These are phyloP conservation scores for Myxozyma kluyveri DNA, from an alignment of 805 yeast species.

Conservation along the genomic window DNA sequence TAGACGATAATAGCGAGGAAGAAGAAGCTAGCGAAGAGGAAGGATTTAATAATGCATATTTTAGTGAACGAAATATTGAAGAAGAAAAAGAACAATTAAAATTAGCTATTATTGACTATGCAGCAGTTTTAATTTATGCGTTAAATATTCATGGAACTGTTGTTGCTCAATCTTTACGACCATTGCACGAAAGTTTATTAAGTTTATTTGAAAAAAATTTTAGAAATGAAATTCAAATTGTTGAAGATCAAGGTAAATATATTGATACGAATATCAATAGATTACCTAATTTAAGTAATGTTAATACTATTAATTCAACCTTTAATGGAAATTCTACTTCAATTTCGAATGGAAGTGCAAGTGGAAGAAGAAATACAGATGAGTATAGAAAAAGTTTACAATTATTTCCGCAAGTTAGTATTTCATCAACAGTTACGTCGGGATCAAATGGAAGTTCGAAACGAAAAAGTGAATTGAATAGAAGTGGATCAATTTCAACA, in stretches of 20 bases:
- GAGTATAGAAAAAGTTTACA: background rate
- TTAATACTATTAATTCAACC: background rate
- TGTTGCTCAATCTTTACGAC: conserved; percentile 53
- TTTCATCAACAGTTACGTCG: background rate
- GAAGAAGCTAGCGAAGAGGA: no score
- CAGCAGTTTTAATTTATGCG: conserved; percentile 62
- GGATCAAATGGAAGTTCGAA: no score
- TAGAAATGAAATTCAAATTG: conserved; percentile 51
- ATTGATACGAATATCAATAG: conserved; percentile 7
- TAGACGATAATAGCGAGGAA: no score
- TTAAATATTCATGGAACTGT: conserved; percentile 66
- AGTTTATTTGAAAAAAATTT: conserved; percentile 67
- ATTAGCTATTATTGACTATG: conserved; percentile 47
- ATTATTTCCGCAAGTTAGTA: background rate
- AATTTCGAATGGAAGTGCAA: background rate
- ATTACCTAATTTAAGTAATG: no score
- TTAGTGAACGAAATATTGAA: no score
- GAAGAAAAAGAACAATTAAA: conserved; percentile 8
- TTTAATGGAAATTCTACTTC: background rate
- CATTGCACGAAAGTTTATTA: conserved; percentile 66
- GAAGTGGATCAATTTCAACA: no score
- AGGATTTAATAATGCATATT: no score
- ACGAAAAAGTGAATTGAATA: no score
- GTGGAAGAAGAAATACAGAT: background rate
- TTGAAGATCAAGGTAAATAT: conserved; percentile 15